Evolutionary conservation across 1,284 basidiomycete genomes (phyloP).

Genomic region (Sphaerobolus stellatus): DNA sequence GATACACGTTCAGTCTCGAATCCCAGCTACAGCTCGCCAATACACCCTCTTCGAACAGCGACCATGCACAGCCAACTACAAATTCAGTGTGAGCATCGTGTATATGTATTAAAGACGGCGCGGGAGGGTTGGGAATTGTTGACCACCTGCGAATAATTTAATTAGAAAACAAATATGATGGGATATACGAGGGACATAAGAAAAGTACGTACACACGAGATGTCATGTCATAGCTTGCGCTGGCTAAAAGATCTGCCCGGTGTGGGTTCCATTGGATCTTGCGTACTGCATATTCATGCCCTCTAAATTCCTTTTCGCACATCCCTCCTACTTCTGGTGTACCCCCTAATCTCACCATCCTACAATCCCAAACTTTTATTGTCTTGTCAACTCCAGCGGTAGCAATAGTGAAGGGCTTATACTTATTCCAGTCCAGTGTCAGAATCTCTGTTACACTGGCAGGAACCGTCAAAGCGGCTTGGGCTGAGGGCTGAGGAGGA

Average conservation of each 20-base stretch:
- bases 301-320: constrained; percentile 66
- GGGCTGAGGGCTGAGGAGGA: constrained; percentile 63
- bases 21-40: constrained; percentile 93
- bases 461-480: constrained; percentile 29
- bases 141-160: constrained; percentile 53
- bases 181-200: constrained; percentile 3
- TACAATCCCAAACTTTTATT: constrained; percentile 83
- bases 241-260: constrained; percentile 74
- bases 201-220: constrained; percentile 72
- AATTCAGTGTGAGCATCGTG: constrained; percentile 94
- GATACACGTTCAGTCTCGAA: constrained; percentile 76
- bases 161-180: constrained; percentile 2
- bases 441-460: constrained; percentile 57
- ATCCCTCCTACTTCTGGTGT: constrained; percentile 30
- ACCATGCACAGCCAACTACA: constrained; percentile 90
- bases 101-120: constrained; percentile 58
- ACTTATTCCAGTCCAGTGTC: constrained; percentile 92
- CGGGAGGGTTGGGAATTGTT: constrained; percentile 52
- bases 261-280: constrained; percentile 80
- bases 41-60: constrained; percentile 80
- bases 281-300: constrained; percentile 81
- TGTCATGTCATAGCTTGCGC: constrained; percentile 95
- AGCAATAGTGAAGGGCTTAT: constrained; percentile 75
- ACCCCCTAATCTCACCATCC: constrained; percentile 27
- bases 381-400: constrained; percentile 80